Conservation (phyloP, 2,329 filamentous ascomycete genomes). For the Aspergillus japonicus region DNA sequence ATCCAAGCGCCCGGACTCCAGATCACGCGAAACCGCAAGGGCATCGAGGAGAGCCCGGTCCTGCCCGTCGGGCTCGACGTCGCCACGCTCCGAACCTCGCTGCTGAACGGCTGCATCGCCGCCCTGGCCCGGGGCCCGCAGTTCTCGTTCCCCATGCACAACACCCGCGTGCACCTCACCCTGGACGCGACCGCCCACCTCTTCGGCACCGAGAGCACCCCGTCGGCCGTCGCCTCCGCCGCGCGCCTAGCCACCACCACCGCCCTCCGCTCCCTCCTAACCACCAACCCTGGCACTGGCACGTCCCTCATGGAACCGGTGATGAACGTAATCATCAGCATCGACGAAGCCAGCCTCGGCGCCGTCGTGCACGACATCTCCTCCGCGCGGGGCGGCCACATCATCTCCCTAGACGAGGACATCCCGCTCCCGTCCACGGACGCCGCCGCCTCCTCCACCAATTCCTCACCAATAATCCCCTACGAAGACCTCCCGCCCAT, state of each 20-base stretch:
- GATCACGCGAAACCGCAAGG: constrained; percentile 34
- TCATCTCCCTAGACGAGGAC: constrained; percentile 67
- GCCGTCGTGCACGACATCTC: constrained; percentile 79
- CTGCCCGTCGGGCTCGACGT: constrained; percentile 56
- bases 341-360: constrained; percentile 78
- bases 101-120: constrained; percentile 78
- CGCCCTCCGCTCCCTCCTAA: constrained; percentile 59
- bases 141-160: constrained; percentile 76
- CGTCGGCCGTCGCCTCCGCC: constrained; percentile 66
- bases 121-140: constrained; percentile 82
- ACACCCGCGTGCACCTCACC: constrained; percentile 67
- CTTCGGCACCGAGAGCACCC: constrained; percentile 65
- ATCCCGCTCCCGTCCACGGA: constrained; percentile 32
- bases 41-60: constrained; percentile 47
- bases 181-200: constrained; percentile 66
- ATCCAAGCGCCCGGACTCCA: constrained; percentile 55
- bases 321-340: constrained; percentile 83
- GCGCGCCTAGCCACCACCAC: constrained; percentile 66
- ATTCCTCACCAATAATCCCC: constrained; percentile 1
- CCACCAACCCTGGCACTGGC: constrained; percentile 39
- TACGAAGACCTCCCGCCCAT: constrained; percentile 50
- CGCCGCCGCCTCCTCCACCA: constrained; percentile 15
- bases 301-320: constrained; percentile 85
- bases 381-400: constrained; percentile 68
- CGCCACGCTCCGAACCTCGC: constrained; percentile 50